Evolutionary conservation across 495 filamentous ascomycete genomes (phyloP).

Genomic region (Penicillium canariense): DNA sequence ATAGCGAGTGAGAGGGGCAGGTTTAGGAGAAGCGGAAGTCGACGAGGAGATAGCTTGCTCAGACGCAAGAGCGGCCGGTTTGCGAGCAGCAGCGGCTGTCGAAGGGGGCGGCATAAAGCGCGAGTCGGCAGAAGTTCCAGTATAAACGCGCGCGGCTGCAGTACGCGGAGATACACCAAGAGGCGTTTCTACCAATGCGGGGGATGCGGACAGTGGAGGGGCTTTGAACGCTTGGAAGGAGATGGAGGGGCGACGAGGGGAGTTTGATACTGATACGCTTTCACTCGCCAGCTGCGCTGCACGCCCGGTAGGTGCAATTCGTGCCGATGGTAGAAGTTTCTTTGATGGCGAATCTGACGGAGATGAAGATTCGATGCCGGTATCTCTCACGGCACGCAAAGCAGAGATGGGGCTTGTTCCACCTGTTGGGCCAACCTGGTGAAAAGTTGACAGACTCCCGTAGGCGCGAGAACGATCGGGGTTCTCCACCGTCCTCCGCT

Average conservation of each 20-base stretch:
- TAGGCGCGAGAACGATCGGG: conserved; percentile 78
- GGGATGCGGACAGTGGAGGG: conserved; percentile 88
- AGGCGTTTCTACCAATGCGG: conserved; percentile 55
- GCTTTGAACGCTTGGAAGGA: conserved; percentile 97
- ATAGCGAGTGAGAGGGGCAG: conserved; percentile 65
- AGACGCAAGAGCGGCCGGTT: conserved; percentile 43
- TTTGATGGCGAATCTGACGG: conserved; percentile 58
- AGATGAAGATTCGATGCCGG: conserved; percentile 44
- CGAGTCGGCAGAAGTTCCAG: conserved; percentile 58
- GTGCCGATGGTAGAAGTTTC: conserved; percentile 57
- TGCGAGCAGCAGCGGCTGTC: conserved; percentile 42
- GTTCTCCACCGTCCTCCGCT: conserved; percentile 41
- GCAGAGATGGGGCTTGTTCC: conserved; percentile 87
- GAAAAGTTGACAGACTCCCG: conserved; percentile 90
- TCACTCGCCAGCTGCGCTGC: conserved; percentile 58
- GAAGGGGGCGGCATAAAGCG: conserved; percentile 59
- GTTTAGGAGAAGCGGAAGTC: conserved; percentile 69
- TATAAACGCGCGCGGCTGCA: conserved; percentile 51
- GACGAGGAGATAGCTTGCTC: conserved; percentile 61
- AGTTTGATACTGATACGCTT: conserved; percentile 41
- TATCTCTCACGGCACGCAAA: conserved; percentile 64
- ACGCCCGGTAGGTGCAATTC: conserved; percentile 57
- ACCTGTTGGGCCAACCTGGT: conserved; percentile 68
- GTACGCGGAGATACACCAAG: conserved; percentile 61
- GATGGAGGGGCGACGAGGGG: conserved; percentile 73